Conservation (phyloP, 2,329 filamentous ascomycete species). For the Nemania abortiva region DNA sequence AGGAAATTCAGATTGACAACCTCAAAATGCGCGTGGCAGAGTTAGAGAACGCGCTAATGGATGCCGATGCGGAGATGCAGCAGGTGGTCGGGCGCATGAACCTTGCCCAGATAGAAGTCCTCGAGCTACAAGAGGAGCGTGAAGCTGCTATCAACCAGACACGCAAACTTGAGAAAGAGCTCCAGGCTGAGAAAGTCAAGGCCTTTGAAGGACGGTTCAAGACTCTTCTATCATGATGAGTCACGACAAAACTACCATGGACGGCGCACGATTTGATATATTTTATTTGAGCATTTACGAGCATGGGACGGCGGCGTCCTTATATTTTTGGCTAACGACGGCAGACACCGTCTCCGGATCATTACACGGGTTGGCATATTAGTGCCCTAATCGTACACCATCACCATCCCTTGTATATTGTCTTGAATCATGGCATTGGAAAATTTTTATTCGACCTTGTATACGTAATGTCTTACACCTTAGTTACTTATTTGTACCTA, state of each 20-base stretch:
- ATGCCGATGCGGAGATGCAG: conserved; percentile 85
- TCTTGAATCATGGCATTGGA: conserved; percentile 31
- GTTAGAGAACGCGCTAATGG: conserved; percentile 82
- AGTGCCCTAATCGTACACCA: conserved; percentile 21
- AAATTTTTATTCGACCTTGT: conserved; percentile 31
- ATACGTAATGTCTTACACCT: conserved; percentile 39
- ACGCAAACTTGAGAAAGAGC: conserved; percentile 73
- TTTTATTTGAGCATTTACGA: conserved; percentile 40
- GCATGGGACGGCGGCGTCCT: conserved; percentile 29
- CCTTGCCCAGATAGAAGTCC: conserved; percentile 83
- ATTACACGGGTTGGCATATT: conserved; percentile 28
- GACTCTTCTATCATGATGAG: conserved; percentile 45
- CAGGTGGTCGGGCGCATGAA: conserved; percentile 87
- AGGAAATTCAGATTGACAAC: conserved; percentile 78
- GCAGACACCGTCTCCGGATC: conserved; percentile 29
- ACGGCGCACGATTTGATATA: conserved; percentile 29
- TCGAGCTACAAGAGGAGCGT: conserved; percentile 79
- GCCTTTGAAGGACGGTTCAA: conserved; percentile 59
- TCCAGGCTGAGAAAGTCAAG: conserved; percentile 73
- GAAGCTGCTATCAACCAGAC: conserved; percentile 81
- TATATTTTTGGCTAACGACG: conserved; percentile 31
- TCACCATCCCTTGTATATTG: conserved; percentile 35
- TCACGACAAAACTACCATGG: conserved; percentile 21
- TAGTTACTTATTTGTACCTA: conserved; percentile 41
- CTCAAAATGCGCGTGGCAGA: conserved; percentile 84